phyloP scores from a whole-genome alignment of 2,329 filamentous ascomycete genomes.

The Sclerotinia borealis region DNA sequence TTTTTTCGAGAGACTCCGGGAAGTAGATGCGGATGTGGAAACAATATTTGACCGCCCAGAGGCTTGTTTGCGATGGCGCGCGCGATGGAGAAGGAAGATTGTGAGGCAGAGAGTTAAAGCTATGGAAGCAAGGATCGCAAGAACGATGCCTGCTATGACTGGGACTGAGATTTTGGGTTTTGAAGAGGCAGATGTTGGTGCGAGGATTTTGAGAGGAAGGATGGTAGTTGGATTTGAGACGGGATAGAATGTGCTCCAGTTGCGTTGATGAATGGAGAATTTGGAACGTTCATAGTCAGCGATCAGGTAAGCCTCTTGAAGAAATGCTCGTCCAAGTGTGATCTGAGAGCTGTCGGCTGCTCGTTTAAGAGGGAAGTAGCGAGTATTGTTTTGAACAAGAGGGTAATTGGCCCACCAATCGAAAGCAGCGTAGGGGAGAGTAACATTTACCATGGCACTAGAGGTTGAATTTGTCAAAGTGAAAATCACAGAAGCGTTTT shows the following conservation, averaged over 20 bases:
- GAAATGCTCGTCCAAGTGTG: constrained; percentile 36
- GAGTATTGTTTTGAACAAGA: constrained; percentile 22
- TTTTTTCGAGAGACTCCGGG: background rate
- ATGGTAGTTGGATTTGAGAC: constrained; percentile 20
- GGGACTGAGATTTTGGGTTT: background rate
- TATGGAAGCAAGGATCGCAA: constrained; percentile 5
- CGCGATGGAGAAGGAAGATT: background rate
- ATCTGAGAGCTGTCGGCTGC: constrained; percentile 32
- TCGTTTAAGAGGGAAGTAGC: constrained; percentile 37
- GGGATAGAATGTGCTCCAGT: constrained; percentile 19
- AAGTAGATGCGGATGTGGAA: constrained; percentile 1
- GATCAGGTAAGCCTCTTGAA: constrained; percentile 36
- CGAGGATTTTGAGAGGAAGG: background rate
- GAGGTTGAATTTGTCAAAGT: constrained; percentile 31
- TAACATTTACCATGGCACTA: constrained; percentile 30
- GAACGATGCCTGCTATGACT: background rate
- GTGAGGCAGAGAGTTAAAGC: constrained; percentile 6
- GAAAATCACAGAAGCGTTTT: constrained; percentile 35
- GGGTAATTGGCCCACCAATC: constrained; percentile 35
- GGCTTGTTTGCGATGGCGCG: background rate
- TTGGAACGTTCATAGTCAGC: constrained; percentile 37
- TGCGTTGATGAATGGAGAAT: constrained; percentile 35
- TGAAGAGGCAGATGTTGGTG: background rate
- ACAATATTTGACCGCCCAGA: background rate
- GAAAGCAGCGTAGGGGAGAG: constrained; percentile 37